phyloP scores from a whole-genome alignment of 1,139 yeast species.

The Debaryomycetaceae sp. region DNA sequence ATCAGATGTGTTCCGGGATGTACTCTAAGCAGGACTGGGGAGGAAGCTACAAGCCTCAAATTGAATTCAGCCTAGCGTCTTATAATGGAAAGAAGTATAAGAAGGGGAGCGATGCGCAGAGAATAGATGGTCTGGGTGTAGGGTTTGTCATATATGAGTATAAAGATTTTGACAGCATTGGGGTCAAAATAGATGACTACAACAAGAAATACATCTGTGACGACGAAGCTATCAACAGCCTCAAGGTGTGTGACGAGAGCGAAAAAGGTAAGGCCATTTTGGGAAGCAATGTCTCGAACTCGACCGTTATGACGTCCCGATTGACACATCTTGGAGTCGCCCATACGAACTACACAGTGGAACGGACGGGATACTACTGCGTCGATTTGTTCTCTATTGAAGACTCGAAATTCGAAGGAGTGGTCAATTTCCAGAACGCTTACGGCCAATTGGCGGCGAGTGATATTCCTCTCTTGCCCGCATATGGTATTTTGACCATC shows the following conservation, averaged over 20 bases:
- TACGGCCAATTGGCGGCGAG: constrained; percentile 87
- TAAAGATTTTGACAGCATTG: constrained; percentile 68
- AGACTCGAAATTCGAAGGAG: constrained; percentile 52
- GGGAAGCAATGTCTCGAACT: constrained; percentile 39
- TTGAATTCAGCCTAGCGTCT: constrained; percentile 43
- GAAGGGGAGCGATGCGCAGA: constrained; percentile 17
- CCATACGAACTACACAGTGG: constrained; percentile 59
- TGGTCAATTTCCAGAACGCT: constrained; percentile 81
- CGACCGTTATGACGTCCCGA: constrained; percentile 55
- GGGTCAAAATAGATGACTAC: constrained; percentile 36
- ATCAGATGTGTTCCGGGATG: constrained; percentile 86
- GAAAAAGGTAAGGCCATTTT: constrained; percentile 64
- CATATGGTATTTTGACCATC: constrained; percentile 82
- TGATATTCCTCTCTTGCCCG: constrained; percentile 86
- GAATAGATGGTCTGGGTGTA: constrained; percentile 36
- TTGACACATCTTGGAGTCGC: constrained; percentile 58
- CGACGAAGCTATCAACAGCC: constrained; percentile 53
- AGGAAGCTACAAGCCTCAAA: constrained; percentile 66
- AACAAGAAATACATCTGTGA: constrained; percentile 67
- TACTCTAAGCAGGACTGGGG: constrained; percentile 87
- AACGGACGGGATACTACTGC: constrained; percentile 87
- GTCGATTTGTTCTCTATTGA: constrained; percentile 60
- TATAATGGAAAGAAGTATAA: constrained; percentile 34
- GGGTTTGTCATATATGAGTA: constrained; percentile 80
- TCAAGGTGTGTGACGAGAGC: constrained; percentile 48